Conservation (phyloP, 371 early-diverging fungal species). For the Blastocladiella emersonii region DNA sequence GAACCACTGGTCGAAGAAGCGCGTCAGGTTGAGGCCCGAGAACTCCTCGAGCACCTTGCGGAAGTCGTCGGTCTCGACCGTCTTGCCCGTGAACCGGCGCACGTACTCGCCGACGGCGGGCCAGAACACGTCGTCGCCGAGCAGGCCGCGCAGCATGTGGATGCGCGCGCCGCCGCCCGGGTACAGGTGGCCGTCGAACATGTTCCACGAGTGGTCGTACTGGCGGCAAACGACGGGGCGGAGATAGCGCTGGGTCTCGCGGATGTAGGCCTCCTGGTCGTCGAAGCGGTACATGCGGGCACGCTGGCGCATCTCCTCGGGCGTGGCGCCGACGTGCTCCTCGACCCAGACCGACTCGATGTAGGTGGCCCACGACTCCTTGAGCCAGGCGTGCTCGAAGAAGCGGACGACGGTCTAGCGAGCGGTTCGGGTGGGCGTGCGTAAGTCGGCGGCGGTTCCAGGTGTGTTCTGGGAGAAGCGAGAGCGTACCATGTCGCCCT, state of each 20-base stretch:
- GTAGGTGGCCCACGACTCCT: conserved; percentile 44
- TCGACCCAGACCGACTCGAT: conserved; percentile 23
- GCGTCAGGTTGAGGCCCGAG: conserved; percentile 38
- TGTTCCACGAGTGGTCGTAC: conserved; percentile 31
- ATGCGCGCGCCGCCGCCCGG: conserved; percentile 12
- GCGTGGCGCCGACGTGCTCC: conserved; percentile 12
- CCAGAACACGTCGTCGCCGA: conserved; percentile 42
- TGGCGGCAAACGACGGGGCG: conserved; percentile 37
- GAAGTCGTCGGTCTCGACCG: conserved; percentile 41
- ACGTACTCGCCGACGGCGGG: conserved; percentile 30
- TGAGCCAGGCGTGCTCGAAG: conserved; percentile 51
- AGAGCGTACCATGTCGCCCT: no score
- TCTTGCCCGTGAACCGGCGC: conserved; percentile 17
- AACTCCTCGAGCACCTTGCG: conserved; percentile 28
- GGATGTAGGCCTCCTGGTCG: conserved; percentile 9
- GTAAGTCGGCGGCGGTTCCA: no score
- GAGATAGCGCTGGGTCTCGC: conserved; percentile 12
- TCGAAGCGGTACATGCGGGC: conserved; percentile 14
- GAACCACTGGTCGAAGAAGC: conserved; percentile 49
- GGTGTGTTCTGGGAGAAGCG: no score
- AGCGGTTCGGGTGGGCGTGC: no score
- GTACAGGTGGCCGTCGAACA: background rate
- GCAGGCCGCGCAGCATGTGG: conserved; percentile 29
- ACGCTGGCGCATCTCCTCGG: conserved; percentile 19
- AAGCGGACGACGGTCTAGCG: conserved; percentile 26